Conservation (phyloP, 805 yeast genomes). For the Kodamaea leandrae region DNA sequence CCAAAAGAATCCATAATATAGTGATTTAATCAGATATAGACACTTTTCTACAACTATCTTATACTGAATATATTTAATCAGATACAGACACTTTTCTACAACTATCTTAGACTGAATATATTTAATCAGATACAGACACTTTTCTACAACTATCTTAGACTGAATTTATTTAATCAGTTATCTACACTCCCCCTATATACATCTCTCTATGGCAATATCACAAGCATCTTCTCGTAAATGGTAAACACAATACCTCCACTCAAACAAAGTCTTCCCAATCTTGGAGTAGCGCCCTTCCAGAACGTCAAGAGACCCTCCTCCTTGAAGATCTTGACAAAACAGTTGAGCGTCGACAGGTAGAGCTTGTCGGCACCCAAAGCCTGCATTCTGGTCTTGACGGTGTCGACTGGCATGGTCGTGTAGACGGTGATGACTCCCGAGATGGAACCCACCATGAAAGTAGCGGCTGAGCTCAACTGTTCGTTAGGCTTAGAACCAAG, state of each 20-base stretch:
- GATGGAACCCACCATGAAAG: conserved; percentile 86
- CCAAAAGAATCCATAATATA: no score
- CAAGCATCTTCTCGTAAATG: conserved; percentile 86
- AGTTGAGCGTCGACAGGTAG: conserved; percentile 75
- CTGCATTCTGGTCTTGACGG: conserved; percentile 97
- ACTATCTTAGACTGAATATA: no score
- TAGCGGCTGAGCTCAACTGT: conserved; percentile 73
- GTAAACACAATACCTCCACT: conserved; percentile 98
- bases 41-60: no score
- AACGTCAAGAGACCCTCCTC: conserved; percentile 89
- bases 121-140: no score
- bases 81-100: no score
- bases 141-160: no score
- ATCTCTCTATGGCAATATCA: conserved; percentile 41
- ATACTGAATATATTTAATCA: no score
- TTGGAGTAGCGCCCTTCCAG: conserved; percentile 98
- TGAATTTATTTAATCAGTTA: no score
- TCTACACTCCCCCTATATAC: no score
- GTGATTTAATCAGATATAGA: no score
- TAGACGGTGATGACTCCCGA: conserved; percentile 90
- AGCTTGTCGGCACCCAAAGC: conserved; percentile 71
- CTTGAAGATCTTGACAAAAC: conserved; percentile 74
- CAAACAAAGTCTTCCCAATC: conserved; percentile 85
- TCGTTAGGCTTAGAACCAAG: conserved; percentile 63
- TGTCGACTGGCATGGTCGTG: conserved; percentile 92